Percentiles rank a stretch among this genome's conserved stretches.
Conservation (phyloP, 805 yeast genomes). For the Wickerhamia fluorescens region DNA sequence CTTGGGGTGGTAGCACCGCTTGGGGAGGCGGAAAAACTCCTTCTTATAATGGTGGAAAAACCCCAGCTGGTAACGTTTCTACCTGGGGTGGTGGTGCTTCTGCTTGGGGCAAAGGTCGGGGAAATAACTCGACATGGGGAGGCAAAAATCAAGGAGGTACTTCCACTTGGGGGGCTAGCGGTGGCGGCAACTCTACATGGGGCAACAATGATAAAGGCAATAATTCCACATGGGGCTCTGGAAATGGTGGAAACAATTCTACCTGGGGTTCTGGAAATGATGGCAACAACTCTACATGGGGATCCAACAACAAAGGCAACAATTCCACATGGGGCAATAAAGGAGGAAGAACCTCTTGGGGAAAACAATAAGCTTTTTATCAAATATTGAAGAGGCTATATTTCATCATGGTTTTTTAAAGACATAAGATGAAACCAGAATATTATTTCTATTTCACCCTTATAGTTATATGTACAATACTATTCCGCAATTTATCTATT, state of each 20-base stretch:
- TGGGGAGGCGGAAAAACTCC: slow-evolving; percentile 17
- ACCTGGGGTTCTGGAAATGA: slow-evolving; percentile 24
- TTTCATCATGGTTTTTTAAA: slow-evolving; percentile 3
- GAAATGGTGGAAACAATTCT: slow-evolving; percentile 12
- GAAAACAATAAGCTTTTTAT: slow-evolving; percentile 3
- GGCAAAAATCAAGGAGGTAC: too few species aligned
- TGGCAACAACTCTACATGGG: slow-evolving; percentile 12
- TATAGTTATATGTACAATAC: too few species aligned
- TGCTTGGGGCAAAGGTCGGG: slow-evolving; percentile 14
- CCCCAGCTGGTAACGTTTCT: slow-evolving; percentile 23
- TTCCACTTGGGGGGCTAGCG: slow-evolving; percentile 14
- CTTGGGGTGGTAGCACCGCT: slow-evolving; percentile 38
- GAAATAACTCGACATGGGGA: slow-evolving; percentile 14
- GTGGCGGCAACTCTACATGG: slow-evolving; percentile 16
- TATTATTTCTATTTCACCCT: background rate
- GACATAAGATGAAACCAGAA: slow-evolving; percentile 1
- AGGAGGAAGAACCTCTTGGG: slow-evolving; percentile 7
- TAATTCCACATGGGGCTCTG: slow-evolving; percentile 11
- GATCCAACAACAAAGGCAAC: slow-evolving; percentile 8
- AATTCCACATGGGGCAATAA: slow-evolving; percentile 18
- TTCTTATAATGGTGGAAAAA: slow-evolving; percentile 14
- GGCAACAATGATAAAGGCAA: slow-evolving; percentile 9
- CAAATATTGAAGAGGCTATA: background rate
- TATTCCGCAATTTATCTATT: too few species aligned
- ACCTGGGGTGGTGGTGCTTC: slow-evolving; percentile 38